These are phyloP conservation scores for Cystobasidium tubakii DNA, from an alignment of 768 basidiomycete genomes.

Conservation along the genomic window DNA sequence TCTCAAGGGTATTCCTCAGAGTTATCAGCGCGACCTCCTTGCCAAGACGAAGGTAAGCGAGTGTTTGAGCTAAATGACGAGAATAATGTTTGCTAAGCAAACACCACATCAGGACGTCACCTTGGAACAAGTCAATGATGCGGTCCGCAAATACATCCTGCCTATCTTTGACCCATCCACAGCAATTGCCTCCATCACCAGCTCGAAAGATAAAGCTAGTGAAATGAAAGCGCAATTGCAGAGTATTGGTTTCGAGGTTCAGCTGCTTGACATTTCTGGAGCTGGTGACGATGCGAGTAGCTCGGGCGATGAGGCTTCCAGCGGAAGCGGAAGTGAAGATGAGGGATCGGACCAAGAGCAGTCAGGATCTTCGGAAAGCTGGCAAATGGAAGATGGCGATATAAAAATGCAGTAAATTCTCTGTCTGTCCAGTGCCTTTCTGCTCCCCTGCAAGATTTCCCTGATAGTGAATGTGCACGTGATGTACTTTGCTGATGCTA, in stretches of 20 bases:
- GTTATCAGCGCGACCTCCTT: conserved; percentile 68
- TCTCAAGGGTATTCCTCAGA: conserved; percentile 72
- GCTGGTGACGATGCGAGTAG: background rate
- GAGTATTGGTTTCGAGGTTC: conserved; percentile 63
- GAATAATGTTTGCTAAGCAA: no score
- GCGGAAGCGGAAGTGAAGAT: conserved; percentile 6
- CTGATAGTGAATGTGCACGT: no score
- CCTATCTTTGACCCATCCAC: conserved; percentile 73
- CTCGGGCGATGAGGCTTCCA: background rate
- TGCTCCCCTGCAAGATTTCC: background rate
- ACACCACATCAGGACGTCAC: conserved; percentile 72
- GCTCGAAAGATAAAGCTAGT: conserved; percentile 71
- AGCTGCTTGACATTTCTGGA: conserved; percentile 11
- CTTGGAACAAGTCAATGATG: conserved; percentile 65
- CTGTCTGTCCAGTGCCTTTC: background rate
- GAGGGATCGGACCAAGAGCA: background rate
- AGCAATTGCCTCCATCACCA: conserved; percentile 74
- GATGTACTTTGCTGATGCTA: no score
- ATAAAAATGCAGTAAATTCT: background rate
- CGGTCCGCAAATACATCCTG: conserved; percentile 67
- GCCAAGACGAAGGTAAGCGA: conserved; percentile 60
- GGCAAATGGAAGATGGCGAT: conserved; percentile 27
- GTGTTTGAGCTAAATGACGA: no score
- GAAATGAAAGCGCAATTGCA: conserved; percentile 63
- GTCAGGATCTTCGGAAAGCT: conserved; percentile 16